Base-by-base conservation (phyloP, 2,329 filamentous ascomycete genomes). In the Ophiostoma perfectum region DNA sequence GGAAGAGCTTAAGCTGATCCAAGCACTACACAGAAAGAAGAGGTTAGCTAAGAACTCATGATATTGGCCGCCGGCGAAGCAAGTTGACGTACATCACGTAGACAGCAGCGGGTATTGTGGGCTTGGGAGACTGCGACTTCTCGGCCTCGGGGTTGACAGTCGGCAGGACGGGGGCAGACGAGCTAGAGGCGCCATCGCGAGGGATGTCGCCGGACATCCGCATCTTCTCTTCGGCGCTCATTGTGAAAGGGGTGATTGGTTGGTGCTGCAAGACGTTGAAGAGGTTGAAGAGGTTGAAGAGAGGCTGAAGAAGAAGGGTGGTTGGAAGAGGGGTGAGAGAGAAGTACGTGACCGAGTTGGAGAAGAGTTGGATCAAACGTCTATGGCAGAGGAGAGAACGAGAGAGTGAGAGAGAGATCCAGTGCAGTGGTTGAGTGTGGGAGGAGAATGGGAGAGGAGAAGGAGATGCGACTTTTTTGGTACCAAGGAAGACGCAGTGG, bases 1-100 rank as follows among this genome's bases (percentile, higher is more conserved):
- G 75, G 90, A 92, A 60, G 93, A 97, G 76, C 92, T 96, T 78
- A 97, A 84, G 70, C 88, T 83, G 77, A 99, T 98, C 95, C 95
- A 99, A 74, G 88, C 84, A 75, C 93, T 97, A 78, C 58, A 73
- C 38, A 65, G 42, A 16, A 8, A 62, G 7, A 36, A 44, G 60
- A 27, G 39, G 47, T 66, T 63, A 64, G 55, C 44, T 36, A 47
- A 5, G 41, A 14, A 12, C 8, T 14, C 52, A 38, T 47, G 65
- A 38, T 41, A 39, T 27, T 36, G 27, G 11, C 27, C 2, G 55
- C 55, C 27, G 11, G 9, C 11, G 18, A 3, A 55, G 45, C 12
- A 7, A 52, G 9, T 11, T 4, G 7, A 67, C 84, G 77, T 79
- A 88, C 87, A 84, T 80, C 45, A 97, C 92, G 80, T 97, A 97